Percentiles rank a stretch among this genome's conserved stretches.
Conservation (phyloP, 179 eudicot genomes). For the Vitellaria paradoxa region DNA sequence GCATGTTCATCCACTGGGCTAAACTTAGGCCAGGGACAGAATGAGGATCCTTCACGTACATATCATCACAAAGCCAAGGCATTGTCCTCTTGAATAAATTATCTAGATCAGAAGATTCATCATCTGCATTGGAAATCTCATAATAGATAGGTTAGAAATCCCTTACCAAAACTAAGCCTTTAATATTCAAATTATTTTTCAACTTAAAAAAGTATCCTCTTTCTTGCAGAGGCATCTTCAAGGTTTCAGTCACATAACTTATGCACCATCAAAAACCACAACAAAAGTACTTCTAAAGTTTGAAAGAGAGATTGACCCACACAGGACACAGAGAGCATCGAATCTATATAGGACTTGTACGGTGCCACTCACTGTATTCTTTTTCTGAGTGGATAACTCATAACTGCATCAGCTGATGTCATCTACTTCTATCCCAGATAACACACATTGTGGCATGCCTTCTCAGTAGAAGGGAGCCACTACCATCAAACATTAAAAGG, state of each 20-base stretch:
- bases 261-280: not conserved
- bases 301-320: not conserved
- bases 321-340: slow-evolving; percentile 8
- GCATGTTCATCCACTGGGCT: slow-evolving; percentile 97
- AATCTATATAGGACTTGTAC: not conserved
- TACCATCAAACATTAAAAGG: not conserved
- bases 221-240: slow-evolving; percentile 14
- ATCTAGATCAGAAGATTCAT: slow-evolving; percentile 63
- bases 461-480: not conserved
- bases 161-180: not conserved
- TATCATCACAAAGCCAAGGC: slow-evolving; percentile 94
- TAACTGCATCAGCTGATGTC: not conserved
- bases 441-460: not conserved
- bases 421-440: not conserved
- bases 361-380: not conserved
- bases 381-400: not conserved
- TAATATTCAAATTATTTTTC: not conserved
- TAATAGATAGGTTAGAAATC: not conserved
- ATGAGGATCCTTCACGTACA: slow-evolving; percentile 57
- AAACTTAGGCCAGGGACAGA: slow-evolving; percentile 72
- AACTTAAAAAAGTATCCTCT: not conserved
- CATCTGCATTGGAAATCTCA: slow-evolving; percentile 46
- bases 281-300: not conserved
- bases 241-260: slow-evolving; percentile 6
- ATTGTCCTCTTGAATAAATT: slow-evolving; percentile 71